Percentiles rank a stretch among this genome's conserved stretches.
phyloP scores from a whole-genome alignment of 164 flowering plant genomes.

The Cinnamomum chago region DNA sequence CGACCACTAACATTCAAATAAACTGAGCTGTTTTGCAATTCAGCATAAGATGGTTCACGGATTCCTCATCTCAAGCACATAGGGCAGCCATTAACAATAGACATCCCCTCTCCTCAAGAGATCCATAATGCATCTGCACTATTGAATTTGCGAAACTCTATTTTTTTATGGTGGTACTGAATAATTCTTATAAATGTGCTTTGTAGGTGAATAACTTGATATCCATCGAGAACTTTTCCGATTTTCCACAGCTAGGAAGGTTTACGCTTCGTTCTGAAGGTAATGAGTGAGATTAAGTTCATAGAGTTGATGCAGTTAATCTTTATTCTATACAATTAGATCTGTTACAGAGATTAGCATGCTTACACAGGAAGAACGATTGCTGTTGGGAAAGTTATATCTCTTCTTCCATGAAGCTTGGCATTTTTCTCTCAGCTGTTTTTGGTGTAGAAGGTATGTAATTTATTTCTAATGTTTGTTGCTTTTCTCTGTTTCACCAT shows the following conservation, averaged over 20 bases:
- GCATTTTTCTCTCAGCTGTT: slow-evolving; percentile 26
- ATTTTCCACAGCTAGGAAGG: slow-evolving; percentile 93
- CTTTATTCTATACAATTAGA: neutral
- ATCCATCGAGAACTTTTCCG: slow-evolving; percentile 82
- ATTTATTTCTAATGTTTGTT: neutral
- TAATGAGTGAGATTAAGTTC: slow-evolving; percentile 15
- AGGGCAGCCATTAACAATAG: too few species aligned
- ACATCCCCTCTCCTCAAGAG: too few species aligned
- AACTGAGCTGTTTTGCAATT: too few species aligned
- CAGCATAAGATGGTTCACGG: too few species aligned
- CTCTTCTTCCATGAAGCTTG: slow-evolving; percentile 27
- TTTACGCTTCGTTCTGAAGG: slow-evolving; percentile 99
- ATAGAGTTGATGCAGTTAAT: neutral
- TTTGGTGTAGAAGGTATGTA: slow-evolving; percentile 28
- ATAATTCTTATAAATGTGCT: slow-evolving; percentile 10
- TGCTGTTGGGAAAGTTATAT: slow-evolving; percentile 81
- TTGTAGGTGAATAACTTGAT: slow-evolving; percentile 73
- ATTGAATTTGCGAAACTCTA: neutral
- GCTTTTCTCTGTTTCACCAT: neutral
- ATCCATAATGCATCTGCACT: neutral
- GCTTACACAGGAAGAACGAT: slow-evolving; percentile 67
- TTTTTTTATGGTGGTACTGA: neutral
- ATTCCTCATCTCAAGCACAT: too few species aligned
- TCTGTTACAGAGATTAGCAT: neutral
- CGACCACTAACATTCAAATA: too few species aligned